phyloP scores from a whole-genome alignment of 805 yeast species.

The Candida nonsorbophila region DNA sequence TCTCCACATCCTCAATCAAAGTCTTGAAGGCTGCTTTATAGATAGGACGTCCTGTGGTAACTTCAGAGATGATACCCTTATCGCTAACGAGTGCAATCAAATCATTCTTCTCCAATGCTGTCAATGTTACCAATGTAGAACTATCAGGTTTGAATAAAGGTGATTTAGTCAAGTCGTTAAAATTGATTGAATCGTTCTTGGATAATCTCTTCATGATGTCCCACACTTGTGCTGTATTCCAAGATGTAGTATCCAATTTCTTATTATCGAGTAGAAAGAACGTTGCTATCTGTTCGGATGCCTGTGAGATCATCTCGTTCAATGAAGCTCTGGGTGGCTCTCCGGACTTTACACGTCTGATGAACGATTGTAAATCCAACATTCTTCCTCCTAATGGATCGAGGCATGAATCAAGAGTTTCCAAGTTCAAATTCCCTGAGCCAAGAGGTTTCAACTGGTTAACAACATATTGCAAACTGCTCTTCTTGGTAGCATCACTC shows the following conservation, averaged over 20 bases:
- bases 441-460: slow-evolving; percentile 42
- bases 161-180: slow-evolving; percentile 46
- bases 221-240: slow-evolving; percentile 87
- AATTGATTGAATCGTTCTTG: slow-evolving; percentile 38
- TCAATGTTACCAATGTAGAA: slow-evolving; percentile 41
- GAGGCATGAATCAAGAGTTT: slow-evolving; percentile 47
- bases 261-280: slow-evolving; percentile 47
- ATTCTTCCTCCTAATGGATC: slow-evolving; percentile 90
- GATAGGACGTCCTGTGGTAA: slow-evolving; percentile 80
- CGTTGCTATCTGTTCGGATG: slow-evolving; percentile 84
- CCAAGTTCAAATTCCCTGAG: too few relatives aligned
- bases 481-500: slow-evolving; percentile 72
- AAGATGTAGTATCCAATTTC: slow-evolving; percentile 33
- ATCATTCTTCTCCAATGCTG: slow-evolving; percentile 75
- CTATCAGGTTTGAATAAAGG: slow-evolving; percentile 59
- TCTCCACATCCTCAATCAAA: slow-evolving; percentile 51
- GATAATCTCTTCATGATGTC: slow-evolving; percentile 63
- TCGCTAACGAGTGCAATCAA: slow-evolving; percentile 66
- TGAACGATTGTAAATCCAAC: slow-evolving; percentile 87
- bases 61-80: slow-evolving; percentile 64
- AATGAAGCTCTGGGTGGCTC: slow-evolving; percentile 77
- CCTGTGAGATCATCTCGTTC: slow-evolving; percentile 73
- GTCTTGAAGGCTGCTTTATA: slow-evolving; percentile 72
- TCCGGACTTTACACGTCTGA: slow-evolving; percentile 82
- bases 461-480: slow-evolving; percentile 67